These are phyloP conservation scores for Microstegium vimineum DNA, from an alignment of 176 grass and related monocot species.

Conservation along the genomic window DNA sequence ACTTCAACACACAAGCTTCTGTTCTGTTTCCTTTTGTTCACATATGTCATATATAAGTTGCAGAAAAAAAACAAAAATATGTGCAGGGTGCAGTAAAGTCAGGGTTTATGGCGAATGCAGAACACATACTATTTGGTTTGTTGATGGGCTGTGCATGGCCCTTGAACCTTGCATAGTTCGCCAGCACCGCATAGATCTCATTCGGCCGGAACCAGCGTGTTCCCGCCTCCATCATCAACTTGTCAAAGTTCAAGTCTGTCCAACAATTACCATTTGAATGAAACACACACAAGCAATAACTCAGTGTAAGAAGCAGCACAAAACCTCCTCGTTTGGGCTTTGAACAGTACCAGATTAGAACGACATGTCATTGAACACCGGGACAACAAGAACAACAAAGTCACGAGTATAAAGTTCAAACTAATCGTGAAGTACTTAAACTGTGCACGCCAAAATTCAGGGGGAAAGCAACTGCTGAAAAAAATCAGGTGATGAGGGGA, in stretches of 20 bases:
- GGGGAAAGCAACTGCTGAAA: not conserved
- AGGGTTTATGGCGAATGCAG: slow-evolving; percentile 17
- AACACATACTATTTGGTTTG: slow-evolving; percentile 60
- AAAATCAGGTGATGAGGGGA: not conserved
- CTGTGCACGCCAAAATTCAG: not conserved
- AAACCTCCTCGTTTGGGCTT: not conserved
- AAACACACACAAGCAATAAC: slow-evolving; percentile 7
- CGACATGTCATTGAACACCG: not conserved
- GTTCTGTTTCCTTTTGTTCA: not conserved
- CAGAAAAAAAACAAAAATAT: slow-evolving; percentile 27
- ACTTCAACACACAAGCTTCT: not conserved
- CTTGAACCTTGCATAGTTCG: slow-evolving; percentile 59
- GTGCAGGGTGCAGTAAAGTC: not conserved
- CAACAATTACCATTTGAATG: not conserved
- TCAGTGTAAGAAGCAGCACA: not conserved
- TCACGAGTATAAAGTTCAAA: too few species aligned
- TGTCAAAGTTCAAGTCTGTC: slow-evolving; percentile 81
- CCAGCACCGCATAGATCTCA: slow-evolving; percentile 81
- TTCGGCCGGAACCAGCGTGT: slow-evolving; percentile 81
- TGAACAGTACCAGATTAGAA: not conserved
- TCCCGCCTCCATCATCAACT: slow-evolving; percentile 48
- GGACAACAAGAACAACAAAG: not conserved
- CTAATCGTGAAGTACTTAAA: too few species aligned
- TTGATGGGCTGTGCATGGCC: slow-evolving; percentile 66
- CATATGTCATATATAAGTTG: not conserved